phyloP scores from a whole-genome alignment of 345 rosid species.

The Hevea brasiliensis region DNA sequence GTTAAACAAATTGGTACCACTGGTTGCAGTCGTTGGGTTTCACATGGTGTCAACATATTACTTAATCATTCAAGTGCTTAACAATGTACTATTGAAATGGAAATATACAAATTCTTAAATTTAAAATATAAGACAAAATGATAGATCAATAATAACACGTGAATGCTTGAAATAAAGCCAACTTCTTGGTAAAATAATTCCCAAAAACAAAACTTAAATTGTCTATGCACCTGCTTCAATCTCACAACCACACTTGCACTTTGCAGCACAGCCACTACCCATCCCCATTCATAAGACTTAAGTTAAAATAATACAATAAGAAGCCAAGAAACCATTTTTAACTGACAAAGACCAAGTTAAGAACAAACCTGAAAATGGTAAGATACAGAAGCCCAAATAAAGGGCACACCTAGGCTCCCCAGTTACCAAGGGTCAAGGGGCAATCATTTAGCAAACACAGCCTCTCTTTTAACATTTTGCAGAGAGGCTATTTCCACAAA shows the following conservation, averaged over 20 bases:
- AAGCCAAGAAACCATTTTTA: not conserved
- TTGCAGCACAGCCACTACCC: not conserved
- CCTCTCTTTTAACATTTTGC: too few relatives aligned
- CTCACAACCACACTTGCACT: not conserved
- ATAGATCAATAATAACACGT: not conserved
- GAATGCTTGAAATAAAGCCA: not conserved
- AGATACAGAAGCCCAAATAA: not conserved
- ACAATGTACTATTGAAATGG: too few relatives aligned
- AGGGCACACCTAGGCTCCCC: too few relatives aligned
- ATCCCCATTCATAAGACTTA: not conserved
- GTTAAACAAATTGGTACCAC: too few relatives aligned
- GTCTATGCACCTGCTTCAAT: conserved; percentile 1
- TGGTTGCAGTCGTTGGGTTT: too few relatives aligned
- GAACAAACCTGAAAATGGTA: not conserved
- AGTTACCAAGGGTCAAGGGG: too few relatives aligned
- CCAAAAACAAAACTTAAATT: too few relatives aligned
- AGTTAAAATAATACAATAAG: not conserved
- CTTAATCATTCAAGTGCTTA: too few relatives aligned
- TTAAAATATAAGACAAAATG: not conserved
- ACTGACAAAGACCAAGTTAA: not conserved
- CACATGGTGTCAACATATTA: too few relatives aligned
- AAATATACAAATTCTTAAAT: not conserved
- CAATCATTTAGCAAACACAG: too few relatives aligned
- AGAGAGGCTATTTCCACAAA: too few relatives aligned
- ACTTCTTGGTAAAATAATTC: not conserved